These are phyloP conservation scores for Sequoiadendron giganteum DNA, from an alignment of 75 land plant genomes.

Conservation along the genomic window DNA sequence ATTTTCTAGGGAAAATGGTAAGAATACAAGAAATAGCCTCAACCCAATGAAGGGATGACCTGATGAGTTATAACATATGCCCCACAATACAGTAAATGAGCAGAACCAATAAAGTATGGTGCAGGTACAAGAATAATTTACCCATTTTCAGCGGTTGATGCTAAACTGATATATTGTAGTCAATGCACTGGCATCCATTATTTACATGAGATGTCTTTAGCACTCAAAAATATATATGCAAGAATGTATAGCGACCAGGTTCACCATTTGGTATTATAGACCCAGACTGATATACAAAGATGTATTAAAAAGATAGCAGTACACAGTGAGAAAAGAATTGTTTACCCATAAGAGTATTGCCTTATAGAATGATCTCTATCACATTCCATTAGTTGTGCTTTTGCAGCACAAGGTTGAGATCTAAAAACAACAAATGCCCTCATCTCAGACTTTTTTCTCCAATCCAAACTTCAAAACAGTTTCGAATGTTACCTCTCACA, in stretches of 20 bases:
- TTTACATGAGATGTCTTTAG: too few species aligned
- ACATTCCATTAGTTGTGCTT: not conserved
- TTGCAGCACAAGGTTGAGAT: not conserved
- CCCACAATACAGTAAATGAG: too few species aligned
- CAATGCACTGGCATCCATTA: too few species aligned
- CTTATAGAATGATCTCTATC: not conserved
- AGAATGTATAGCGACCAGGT: not conserved
- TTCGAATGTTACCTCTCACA: not conserved
- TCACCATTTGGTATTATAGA: not conserved
- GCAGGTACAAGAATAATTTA: not conserved
- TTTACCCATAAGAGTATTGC: not conserved
- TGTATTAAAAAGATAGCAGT: not conserved
- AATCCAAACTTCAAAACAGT: not conserved
- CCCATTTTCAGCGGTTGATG: too few species aligned
- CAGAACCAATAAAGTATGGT: not conserved
- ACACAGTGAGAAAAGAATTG: not conserved
- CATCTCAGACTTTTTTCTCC: not conserved
- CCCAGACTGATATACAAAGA: not conserved
- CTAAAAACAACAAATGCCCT: not conserved
- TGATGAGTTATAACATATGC: not conserved
- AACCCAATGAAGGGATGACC: too few species aligned
- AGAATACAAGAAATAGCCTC: not conserved
- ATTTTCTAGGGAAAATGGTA: not conserved
- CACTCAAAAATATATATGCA: not conserved
- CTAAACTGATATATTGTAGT: too few species aligned